Evolutionary conservation across 192 early-diverging fungal genomes (phyloP).

Genomic region (Pilaira anomala): DNA sequence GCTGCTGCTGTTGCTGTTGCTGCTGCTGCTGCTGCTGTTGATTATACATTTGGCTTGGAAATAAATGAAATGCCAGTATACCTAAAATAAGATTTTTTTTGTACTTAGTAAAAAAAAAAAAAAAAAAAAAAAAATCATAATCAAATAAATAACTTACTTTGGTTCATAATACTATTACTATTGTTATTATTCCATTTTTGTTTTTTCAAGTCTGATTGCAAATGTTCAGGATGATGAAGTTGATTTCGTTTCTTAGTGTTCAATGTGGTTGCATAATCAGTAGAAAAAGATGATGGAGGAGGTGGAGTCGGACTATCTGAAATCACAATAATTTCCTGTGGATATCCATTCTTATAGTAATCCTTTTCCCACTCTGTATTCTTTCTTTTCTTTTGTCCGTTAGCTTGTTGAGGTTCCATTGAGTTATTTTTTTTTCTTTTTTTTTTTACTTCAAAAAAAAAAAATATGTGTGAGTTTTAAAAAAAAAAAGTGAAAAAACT

Average conservation of each 20-base stretch:
- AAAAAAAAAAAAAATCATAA: neutral
- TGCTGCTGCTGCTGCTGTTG: neutral
- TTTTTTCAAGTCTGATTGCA: neutral
- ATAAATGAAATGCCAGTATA: slow-evolving; percentile 8
- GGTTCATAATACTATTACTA: neutral
- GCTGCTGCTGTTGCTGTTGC: slow-evolving; percentile 1
- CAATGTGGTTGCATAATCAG: no score
- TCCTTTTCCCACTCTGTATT: slow-evolving; percentile 29
- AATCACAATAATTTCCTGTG: slow-evolving; percentile 41
- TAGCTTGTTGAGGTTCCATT: neutral
- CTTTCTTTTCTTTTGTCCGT: neutral
- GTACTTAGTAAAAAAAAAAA: neutral
- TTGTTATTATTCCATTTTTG: neutral
- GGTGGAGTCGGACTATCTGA: slow-evolving; percentile 36
- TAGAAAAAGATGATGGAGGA: neutral
- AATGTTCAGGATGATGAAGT: neutral
- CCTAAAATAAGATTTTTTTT: neutral
- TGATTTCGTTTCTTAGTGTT: no score
- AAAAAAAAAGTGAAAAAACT: neutral
- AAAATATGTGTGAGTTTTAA: neutral
- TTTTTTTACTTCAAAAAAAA: neutral
- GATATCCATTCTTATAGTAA: slow-evolving; percentile 39
- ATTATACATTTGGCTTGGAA: neutral
- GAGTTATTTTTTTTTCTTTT: no score
- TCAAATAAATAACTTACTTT: slow-evolving; percentile 2